Conservation (phyloP, 164 flowering plant species). For the Paratinospora sagittata region DNA sequence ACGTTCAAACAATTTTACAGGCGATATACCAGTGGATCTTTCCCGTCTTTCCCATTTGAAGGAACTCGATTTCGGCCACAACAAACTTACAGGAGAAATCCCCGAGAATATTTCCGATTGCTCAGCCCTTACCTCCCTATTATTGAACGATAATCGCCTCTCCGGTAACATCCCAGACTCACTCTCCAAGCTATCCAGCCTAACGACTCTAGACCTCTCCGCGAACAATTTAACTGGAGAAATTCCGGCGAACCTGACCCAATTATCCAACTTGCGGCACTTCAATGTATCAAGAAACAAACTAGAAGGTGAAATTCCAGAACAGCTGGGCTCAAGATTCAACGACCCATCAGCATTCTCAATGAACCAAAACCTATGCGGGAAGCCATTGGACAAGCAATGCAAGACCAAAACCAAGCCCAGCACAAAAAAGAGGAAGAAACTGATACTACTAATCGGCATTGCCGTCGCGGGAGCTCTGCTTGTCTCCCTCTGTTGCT, state of each 20-base stretch:
- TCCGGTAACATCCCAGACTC: conserved; percentile 49
- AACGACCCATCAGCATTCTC: conserved; percentile 46
- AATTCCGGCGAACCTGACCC: conserved; percentile 37
- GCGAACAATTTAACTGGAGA: conserved; percentile 43
- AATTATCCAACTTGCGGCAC: conserved; percentile 26
- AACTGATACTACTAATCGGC: conserved; percentile 45
- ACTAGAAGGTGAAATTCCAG: conserved; percentile 64
- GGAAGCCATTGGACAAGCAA: conserved; percentile 48
- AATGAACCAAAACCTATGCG: conserved; percentile 52
- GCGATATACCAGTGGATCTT: conserved; percentile 38
- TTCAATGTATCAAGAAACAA: conserved; percentile 45
- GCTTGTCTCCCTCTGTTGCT: conserved; percentile 48
- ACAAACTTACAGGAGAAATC: conserved; percentile 36
- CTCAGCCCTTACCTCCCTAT: conserved; percentile 28
- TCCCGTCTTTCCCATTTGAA: conserved; percentile 40
- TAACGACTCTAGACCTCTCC: conserved; percentile 41
- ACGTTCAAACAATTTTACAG: conserved; percentile 36
- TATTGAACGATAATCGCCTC: conserved; percentile 38
- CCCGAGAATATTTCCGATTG: conserved; percentile 36
- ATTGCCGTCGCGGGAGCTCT: conserved; percentile 42
- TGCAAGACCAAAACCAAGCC: conserved; percentile 28
- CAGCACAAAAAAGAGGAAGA: conserved; percentile 31
- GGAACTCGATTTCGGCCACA: conserved; percentile 48
- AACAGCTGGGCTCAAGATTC: conserved; percentile 49
- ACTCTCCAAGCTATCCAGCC: conserved; percentile 31